Base-by-base conservation (phyloP, 2,329 filamentous ascomycete genomes). In the Chrysoporthe cubensis region DNA sequence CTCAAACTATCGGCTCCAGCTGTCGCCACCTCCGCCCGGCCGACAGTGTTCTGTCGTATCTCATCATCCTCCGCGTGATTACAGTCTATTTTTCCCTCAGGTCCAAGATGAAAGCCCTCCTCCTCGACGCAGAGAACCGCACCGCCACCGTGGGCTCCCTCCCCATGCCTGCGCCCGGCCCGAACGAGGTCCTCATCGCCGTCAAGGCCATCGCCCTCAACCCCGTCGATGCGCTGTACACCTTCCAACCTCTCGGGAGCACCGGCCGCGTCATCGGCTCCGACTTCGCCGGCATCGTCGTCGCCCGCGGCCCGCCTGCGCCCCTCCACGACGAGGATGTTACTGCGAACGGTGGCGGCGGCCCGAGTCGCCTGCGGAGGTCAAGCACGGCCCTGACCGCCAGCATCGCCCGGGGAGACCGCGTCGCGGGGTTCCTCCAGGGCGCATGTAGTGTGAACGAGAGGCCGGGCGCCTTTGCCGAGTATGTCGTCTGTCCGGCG, bases 391-490 rank as follows among this genome's bases (percentile, higher is more conserved):
- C 64, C 4, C 7, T 64, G 18, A 34, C 67, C 7, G 14, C 3
- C 42, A 52, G 2, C 72, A 75, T 64, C 5, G 72, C 74, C 48
- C 9, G 66, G 3, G 80, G 79, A 4, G 56, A 74, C 2, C 73
- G 76, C 4, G 79, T 83, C 0, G 74, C 80, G 1, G 80, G 80
- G 0, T 82, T 82, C 50, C 72, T 81, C 0, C 81, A 83, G 67
- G 81, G 80, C 18, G 81, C 80, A 1, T 79, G 77, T 65, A 80
- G 77, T 14, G 72, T 75, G 7, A 83, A 83, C 62, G 75, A 80
- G 4, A 76, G 79, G 0, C 79, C 81, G 0, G 82, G 82, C 7
- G 81, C 81, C 0, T 84, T 84, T 70, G 78, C 82, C 1, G 80
- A 84, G 64, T 82, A 78, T 60, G 66, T 82, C 11, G 71, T 66